Evolutionary conservation across 305 asterid species (phyloP).

Genomic region (Solanum hybrid): DNA sequence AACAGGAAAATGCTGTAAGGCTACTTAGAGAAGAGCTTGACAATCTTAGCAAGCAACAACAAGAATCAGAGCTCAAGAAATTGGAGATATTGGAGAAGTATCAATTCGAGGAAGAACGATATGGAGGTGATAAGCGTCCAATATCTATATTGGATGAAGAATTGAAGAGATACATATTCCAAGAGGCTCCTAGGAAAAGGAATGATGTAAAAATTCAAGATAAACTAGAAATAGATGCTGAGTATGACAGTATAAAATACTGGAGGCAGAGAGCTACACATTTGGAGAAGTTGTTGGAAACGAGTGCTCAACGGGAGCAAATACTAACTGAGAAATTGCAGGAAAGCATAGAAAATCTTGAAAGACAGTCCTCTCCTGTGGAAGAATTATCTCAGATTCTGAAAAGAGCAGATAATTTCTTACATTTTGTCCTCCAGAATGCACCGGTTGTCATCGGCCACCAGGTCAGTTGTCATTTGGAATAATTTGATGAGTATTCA

Average conservation of each 20-base stretch:
- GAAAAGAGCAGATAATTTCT: slow-evolving; percentile 76
- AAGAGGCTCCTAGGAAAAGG: slow-evolving; percentile 48
- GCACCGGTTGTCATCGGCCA: slow-evolving; percentile 96
- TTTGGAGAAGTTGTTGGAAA: slow-evolving; percentile 63
- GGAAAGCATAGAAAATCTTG: slow-evolving; percentile 72
- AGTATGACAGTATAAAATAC: slow-evolving; percentile 52
- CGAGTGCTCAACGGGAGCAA: slow-evolving; percentile 50
- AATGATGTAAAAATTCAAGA: slow-evolving; percentile 32
- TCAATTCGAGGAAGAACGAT: slow-evolving; percentile 62
- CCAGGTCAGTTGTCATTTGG: slow-evolving; percentile 39
- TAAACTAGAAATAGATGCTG: slow-evolving; percentile 51
- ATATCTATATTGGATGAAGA: slow-evolving; percentile 72
- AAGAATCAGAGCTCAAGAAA: slow-evolving; percentile 80
- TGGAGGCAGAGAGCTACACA: slow-evolving; percentile 68
- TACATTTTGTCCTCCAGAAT: slow-evolving; percentile 85
- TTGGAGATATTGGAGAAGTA: slow-evolving; percentile 79
- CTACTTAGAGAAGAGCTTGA: slow-evolving; percentile 81
- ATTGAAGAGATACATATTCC: slow-evolving; percentile 37
- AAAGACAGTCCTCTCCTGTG: slow-evolving; percentile 76
- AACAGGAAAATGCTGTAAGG: slow-evolving; percentile 69
- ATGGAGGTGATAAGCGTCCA: slow-evolving; percentile 76
- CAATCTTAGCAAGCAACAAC: slow-evolving; percentile 72
- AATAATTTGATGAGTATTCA: neutral
- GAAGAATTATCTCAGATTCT: slow-evolving; percentile 72
- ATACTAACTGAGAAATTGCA: slow-evolving; percentile 53